Evolutionary conservation across 208 protist species (phyloP).

Genomic region (Trypanosoma congolense): DNA sequence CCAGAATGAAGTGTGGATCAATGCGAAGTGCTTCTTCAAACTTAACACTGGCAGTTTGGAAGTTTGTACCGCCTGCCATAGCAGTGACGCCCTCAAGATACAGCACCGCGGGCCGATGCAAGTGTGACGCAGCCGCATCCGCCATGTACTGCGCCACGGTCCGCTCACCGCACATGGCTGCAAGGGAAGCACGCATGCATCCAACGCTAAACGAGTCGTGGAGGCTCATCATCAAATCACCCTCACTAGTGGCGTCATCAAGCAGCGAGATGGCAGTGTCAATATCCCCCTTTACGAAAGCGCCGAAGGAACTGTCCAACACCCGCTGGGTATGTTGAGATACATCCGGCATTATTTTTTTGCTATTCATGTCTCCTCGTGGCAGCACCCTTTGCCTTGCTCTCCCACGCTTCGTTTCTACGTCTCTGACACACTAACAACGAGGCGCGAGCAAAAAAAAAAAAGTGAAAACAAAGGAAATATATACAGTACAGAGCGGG

Average conservation of each 20-base stretch:
- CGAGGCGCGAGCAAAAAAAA: no score
- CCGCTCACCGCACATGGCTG: constrained; percentile 67
- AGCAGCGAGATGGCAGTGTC: constrained; percentile 46
- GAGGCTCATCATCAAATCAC: constrained; percentile 21
- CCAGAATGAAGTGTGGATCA: constrained; percentile 51
- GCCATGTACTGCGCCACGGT: constrained; percentile 25
- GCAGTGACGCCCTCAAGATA: constrained; percentile 76
- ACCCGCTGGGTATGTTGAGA: constrained; percentile 17
- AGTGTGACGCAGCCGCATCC: constrained; percentile 7
- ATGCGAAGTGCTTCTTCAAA: constrained; percentile 53
- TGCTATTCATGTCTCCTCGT: no score
- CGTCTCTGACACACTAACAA: no score
- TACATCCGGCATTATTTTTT: constrained; percentile 5
- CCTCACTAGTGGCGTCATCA: constrained; percentile 26
- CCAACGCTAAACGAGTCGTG: constrained; percentile 50
- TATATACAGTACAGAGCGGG: no score
- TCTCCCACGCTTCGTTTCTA: no score
- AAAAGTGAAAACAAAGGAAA: no score
- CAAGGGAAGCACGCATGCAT: constrained; percentile 68
- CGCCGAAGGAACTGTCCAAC: constrained; percentile 41
- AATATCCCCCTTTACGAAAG: constrained; percentile 44
- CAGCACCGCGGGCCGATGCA: constrained; percentile 31
- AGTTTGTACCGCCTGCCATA: constrained; percentile 44
- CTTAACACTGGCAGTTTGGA: constrained; percentile 51
- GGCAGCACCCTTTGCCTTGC: no score